A percentile compares a stretch with the other conserved stretches of the same genome.
phyloP scores from a whole-genome alignment of 306 rosid genomes.

The Parietaria judaica region DNA sequence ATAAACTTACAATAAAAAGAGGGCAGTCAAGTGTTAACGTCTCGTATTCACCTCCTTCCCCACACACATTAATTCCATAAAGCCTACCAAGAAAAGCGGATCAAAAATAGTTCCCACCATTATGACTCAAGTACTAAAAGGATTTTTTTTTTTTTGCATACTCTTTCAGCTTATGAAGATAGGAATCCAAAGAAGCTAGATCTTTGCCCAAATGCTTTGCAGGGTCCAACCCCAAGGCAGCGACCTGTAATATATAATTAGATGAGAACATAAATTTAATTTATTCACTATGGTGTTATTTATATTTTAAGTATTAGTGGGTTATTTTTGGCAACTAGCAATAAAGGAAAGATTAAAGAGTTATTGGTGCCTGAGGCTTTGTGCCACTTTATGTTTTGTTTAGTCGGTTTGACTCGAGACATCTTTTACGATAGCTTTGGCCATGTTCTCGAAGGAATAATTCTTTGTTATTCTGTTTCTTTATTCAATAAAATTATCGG shows the following conservation, averaged over 20 bases:
- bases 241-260: slow-evolving; percentile 56
- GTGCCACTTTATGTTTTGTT: too few relatives aligned
- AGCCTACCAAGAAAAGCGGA: slow-evolving; percentile 34
- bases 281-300: not conserved
- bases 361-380: too few relatives aligned
- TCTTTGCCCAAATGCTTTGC: slow-evolving; percentile 91
- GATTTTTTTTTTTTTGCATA: slow-evolving; percentile 21
- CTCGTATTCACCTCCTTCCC: slow-evolving; percentile 99
- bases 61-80: slow-evolving; percentile 87
- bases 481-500: too few relatives aligned
- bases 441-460: too few relatives aligned
- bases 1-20: slow-evolving; percentile 65
- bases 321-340: too few relatives aligned
- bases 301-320: too few relatives aligned
- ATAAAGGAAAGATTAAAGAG: too few relatives aligned
- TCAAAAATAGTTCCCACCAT: slow-evolving; percentile 1
- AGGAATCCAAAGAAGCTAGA: slow-evolving; percentile 51
- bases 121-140: slow-evolving; percentile 8
- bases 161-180: slow-evolving; percentile 85
- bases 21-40: slow-evolving; percentile 94
- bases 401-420: too few relatives aligned
- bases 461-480: too few relatives aligned
- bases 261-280: slow-evolving; percentile 20
- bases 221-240: slow-evolving; percentile 95
- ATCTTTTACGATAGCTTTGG: too few relatives aligned